A percentile compares a stretch with the other conserved stretches of the same genome.
phyloP scores from a whole-genome alignment of 768 basidiomycete genomes.

The Sporobolomyces phaffii region DNA sequence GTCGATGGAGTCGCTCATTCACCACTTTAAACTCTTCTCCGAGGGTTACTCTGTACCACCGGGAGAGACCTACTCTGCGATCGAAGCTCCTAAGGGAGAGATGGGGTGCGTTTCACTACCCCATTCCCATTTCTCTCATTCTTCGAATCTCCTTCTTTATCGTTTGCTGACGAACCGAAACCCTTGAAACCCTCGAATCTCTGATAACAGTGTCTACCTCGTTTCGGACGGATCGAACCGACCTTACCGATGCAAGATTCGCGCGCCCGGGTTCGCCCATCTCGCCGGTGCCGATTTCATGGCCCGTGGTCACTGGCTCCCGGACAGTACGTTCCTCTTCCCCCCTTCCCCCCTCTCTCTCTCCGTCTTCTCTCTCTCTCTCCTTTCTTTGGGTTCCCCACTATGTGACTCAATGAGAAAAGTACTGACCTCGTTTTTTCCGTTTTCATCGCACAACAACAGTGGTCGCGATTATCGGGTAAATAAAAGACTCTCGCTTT shows the following conservation, averaged over 20 bases:
- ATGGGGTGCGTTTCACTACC: slow-evolving; percentile 57
- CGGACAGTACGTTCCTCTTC: slow-evolving; percentile 17
- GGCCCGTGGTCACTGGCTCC: slow-evolving; percentile 70
- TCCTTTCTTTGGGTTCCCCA: background rate
- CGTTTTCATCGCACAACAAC: background rate
- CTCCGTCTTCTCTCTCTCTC: slow-evolving; percentile 42
- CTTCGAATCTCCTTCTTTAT: background rate
- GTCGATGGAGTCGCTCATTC: slow-evolving; percentile 62
- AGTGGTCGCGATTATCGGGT: slow-evolving; percentile 80
- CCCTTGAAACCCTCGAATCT: background rate
- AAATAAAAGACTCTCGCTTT: no score
- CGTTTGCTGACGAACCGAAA: no score
- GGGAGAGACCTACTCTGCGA: slow-evolving; percentile 80
- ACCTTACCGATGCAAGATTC: slow-evolving; percentile 85
- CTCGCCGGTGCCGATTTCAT: slow-evolving; percentile 94
- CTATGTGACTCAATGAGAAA: no score
- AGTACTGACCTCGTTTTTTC: background rate
- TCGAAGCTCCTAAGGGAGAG: slow-evolving; percentile 98
- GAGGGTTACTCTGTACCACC: slow-evolving; percentile 96
- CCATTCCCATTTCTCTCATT: background rate
- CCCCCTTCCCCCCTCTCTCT: slow-evolving; percentile 40
- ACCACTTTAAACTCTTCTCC: slow-evolving; percentile 93
- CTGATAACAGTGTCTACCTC: slow-evolving; percentile 86
- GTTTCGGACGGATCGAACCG: slow-evolving; percentile 96
- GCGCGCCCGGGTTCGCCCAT: slow-evolving; percentile 51